These are phyloP conservation scores for Suillus subalutaceus DNA, from an alignment of 768 basidiomycete species.

Conservation along the genomic window DNA sequence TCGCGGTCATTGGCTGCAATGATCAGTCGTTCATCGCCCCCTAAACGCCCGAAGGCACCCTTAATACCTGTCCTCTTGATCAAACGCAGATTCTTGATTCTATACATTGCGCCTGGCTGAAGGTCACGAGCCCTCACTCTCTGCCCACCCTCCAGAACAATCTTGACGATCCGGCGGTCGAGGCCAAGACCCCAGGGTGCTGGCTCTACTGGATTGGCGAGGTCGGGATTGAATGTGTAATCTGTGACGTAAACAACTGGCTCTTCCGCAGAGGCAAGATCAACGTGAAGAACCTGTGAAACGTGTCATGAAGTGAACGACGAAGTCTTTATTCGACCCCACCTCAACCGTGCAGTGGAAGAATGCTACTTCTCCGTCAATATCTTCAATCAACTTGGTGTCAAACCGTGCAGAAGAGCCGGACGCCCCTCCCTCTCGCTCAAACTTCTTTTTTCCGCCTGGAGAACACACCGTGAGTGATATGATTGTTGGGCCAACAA, in stretches of 20 bases:
- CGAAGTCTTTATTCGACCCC: slow-evolving; percentile 10
- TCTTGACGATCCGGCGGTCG: slow-evolving; percentile 52
- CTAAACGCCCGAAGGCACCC: slow-evolving; percentile 26
- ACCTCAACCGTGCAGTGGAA: slow-evolving; percentile 67
- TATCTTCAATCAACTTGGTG: slow-evolving; percentile 52
- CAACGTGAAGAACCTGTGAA: slow-evolving; percentile 49
- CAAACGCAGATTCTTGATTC: slow-evolving; percentile 55
- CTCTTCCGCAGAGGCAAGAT: slow-evolving; percentile 33
- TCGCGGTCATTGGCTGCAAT: slow-evolving; percentile 19
- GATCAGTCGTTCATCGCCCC: slow-evolving; percentile 33
- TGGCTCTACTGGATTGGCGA: slow-evolving; percentile 33
- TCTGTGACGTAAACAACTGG: slow-evolving; percentile 63
- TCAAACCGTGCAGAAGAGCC: slow-evolving; percentile 38
- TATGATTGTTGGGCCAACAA: slow-evolving; percentile 1
- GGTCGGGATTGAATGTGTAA: slow-evolving; percentile 55
- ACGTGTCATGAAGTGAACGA: slow-evolving; percentile 1
- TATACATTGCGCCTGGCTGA: slow-evolving; percentile 44
- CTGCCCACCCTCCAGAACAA: slow-evolving; percentile 55
- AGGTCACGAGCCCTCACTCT: slow-evolving; percentile 41
- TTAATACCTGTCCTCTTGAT: slow-evolving; percentile 30
- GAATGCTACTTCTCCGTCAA: slow-evolving; percentile 40
- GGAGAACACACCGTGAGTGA: slow-evolving; percentile 9
- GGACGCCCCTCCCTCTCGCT: slow-evolving; percentile 28
- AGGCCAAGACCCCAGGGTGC: slow-evolving; percentile 48
- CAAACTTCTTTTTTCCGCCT: slow-evolving; percentile 55